phyloP scores from a whole-genome alignment of 23 red algal genomes.

The Porphyridium purpureum region DNA sequence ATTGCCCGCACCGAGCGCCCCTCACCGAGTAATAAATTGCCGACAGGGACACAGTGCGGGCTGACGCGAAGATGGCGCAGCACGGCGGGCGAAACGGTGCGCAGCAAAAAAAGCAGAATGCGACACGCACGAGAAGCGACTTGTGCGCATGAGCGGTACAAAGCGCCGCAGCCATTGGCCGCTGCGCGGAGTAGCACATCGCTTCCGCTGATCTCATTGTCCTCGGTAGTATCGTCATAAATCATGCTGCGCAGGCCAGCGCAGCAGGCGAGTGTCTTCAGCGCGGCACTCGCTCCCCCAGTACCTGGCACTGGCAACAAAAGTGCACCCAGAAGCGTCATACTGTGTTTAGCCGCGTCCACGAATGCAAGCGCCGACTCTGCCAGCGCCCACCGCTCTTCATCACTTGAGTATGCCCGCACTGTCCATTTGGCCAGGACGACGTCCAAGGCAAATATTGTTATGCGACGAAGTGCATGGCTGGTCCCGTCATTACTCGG shows the following conservation, averaged over 20 bases:
- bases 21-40: background rate
- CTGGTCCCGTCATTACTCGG: background rate
- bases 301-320: background rate
- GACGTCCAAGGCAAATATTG: background rate
- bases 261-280: background rate
- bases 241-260: background rate
- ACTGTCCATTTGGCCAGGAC: background rate
- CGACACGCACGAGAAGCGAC: background rate
- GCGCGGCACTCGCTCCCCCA: background rate
- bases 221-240: too few species aligned
- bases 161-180: background rate
- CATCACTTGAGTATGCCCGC: background rate
- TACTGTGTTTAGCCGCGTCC: background rate
- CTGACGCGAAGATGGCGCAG: background rate
- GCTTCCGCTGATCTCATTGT: background rate
- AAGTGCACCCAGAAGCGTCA: background rate
- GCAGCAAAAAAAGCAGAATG: background rate
- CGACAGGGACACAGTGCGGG: background rate
- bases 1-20: background rate
- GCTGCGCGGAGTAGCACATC: background rate
- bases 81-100: background rate
- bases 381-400: background rate
- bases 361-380: background rate
- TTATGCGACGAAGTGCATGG: background rate
- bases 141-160: background rate